Evolutionary conservation across 192 early-diverging fungal species (phyloP).

Genomic region (Diversispora epigaea): DNA sequence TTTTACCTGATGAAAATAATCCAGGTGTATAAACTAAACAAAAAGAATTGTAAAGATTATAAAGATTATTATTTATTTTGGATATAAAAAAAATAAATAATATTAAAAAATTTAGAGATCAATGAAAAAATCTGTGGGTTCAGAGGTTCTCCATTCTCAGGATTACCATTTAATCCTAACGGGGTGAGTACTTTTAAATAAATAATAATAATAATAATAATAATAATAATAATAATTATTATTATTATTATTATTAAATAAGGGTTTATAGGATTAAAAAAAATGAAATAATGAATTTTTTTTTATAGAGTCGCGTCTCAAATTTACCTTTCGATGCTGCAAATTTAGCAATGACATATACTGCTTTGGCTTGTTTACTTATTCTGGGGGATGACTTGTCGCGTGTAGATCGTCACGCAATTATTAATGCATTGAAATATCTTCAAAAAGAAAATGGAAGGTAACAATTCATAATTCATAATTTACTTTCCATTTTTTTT

Average conservation of each 20-base stretch:
- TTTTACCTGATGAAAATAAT: constrained; percentile 47
- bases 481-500: not conserved
- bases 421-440: constrained; percentile 55
- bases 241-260: not conserved
- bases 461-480: constrained; percentile 41
- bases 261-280: not conserved
- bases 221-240: too few species aligned
- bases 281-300: not conserved
- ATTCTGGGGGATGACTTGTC: constrained; percentile 87
- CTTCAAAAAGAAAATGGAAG: constrained; percentile 79
- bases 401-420: constrained; percentile 73
- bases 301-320: not conserved
- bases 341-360: constrained; percentile 85
- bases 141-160: constrained; percentile 68
- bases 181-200: constrained; percentile 40
- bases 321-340: constrained; percentile 47
- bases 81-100: not conserved
- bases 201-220: not conserved
- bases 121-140: constrained; percentile 63
- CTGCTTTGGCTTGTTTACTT: constrained; percentile 74
- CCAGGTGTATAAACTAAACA: constrained; percentile 2
- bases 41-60: not conserved
- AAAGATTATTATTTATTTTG: not conserved
- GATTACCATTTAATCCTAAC: constrained; percentile 49
- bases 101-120: constrained; percentile 26